Percentiles rank a stretch among this genome's conserved stretches.
These are phyloP conservation scores for Botrytis aclada DNA, from an alignment of 2,329 filamentous ascomycete genomes.

Conservation along the genomic window DNA sequence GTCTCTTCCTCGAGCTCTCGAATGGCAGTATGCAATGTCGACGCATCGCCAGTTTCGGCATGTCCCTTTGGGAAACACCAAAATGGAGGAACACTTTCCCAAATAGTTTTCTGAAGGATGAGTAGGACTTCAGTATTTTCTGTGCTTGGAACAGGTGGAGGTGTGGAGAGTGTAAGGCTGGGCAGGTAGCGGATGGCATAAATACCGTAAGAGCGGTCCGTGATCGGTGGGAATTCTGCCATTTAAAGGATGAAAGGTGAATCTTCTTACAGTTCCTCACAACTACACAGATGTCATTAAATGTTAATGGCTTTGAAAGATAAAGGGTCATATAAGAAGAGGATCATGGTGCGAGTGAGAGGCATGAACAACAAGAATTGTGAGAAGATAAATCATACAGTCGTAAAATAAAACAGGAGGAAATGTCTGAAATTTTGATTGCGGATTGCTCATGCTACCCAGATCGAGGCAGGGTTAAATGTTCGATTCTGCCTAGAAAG, in stretches of 20 bases:
- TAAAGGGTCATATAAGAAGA: not conserved
- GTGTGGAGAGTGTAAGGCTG: not conserved
- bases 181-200: slow-evolving; percentile 23
- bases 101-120: slow-evolving; percentile 24
- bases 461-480: not conserved
- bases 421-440: not conserved
- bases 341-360: not conserved
- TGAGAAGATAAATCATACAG: not conserved
- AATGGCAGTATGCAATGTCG: slow-evolving; percentile 18
- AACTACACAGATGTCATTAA: not conserved
- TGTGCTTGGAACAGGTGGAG: slow-evolving; percentile 11
- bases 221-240: slow-evolving; percentile 14
- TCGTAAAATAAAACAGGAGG: too few relatives aligned
- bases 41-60: slow-evolving; percentile 21
- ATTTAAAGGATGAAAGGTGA: not conserved
- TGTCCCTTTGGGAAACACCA: slow-evolving; percentile 30
- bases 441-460: not conserved
- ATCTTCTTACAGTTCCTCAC: not conserved
- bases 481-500: not conserved
- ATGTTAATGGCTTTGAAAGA: not conserved
- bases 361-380: too few relatives aligned
- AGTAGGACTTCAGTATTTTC: slow-evolving; percentile 26
- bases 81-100: slow-evolving; percentile 8
- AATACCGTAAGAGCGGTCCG: slow-evolving; percentile 29
- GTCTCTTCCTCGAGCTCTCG: slow-evolving; percentile 28